Base-by-base conservation (phyloP, 306 rosid species). In the Ceratonia siliqua region DNA sequence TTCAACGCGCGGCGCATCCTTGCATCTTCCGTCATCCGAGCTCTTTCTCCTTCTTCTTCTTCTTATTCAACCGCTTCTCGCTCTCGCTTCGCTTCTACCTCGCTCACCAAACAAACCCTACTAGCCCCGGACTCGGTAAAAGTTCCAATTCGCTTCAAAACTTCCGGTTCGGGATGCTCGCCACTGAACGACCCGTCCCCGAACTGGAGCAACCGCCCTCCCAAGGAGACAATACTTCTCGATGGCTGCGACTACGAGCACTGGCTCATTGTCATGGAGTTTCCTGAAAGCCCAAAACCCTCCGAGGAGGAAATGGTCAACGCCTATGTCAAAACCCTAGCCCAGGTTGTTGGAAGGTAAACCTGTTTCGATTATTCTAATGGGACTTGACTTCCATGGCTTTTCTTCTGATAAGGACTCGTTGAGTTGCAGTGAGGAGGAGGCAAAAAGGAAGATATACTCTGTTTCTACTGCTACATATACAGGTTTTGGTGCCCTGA, bases 211-310 rank as follows among this genome's bases (percentile, higher is more conserved):
- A 91, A 94, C 68, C 96, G 96, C 14, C 97, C 97, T 1, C 98
- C 98, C 1, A 91, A 87, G 82, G 98, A 94, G 71, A 94, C 97
- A 13, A 91, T 94, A 68, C 94, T 94, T 45, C 94, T 94, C 9
- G 96, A 94, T 79, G 98, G 97, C 62, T 94, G 97, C 56, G 98
- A 94, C 50, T 94, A 94, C 82, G 97, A 94, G 79, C 98, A 94
- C 72, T 91, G 97, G 97, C 97, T 94, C 42, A 85, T 94, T 24
- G 86, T 94, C 32, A 71, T 94, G 92, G 98, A 94, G 83, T 94
- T 91, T 70, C 85, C 89, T 0, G 74, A 76, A 0, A 73, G 87
- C 28, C 88, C 88, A 9, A 94, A 91, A 76, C 98, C 95, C 79
- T 83, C 97, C 10, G 98, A 94, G 10, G 89, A 91, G 8, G 93